These are phyloP conservation scores for Irpex sp. DNA, from an alignment of 1,284 basidiomycete genomes.

Conservation along the genomic window DNA sequence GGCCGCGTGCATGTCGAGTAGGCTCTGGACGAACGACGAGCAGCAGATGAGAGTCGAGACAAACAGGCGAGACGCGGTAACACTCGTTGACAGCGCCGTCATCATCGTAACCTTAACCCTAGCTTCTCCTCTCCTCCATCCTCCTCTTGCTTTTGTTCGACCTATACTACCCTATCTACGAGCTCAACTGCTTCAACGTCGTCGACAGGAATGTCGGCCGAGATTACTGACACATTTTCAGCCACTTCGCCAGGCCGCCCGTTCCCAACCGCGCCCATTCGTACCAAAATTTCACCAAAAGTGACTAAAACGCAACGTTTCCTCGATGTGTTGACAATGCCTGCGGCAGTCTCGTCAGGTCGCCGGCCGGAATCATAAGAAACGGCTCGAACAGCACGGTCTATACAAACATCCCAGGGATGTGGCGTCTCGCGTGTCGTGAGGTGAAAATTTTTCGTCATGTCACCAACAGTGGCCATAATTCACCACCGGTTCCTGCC, in stretches of 20 bases:
- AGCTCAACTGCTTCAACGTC: background rate
- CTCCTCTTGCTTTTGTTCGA: background rate
- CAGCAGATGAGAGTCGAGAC: background rate
- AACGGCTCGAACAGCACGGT: background rate
- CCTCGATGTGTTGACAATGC: background rate
- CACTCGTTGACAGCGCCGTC: background rate
- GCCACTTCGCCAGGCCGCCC: background rate
- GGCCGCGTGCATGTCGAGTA: background rate
- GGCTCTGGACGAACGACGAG: background rate
- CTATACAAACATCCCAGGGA: background rate
- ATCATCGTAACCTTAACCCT: background rate
- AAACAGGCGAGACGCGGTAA: background rate
- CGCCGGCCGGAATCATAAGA: background rate
- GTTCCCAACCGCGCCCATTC: background rate
- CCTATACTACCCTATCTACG: background rate
- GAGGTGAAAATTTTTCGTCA: background rate
- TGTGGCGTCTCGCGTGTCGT: background rate
- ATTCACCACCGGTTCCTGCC: background rate
- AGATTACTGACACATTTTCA: background rate
- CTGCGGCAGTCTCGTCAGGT: background rate
- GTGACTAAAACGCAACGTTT: background rate
- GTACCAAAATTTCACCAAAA: background rate
- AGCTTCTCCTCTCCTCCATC: background rate
- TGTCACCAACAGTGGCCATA: background rate
- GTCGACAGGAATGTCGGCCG: background rate